Percentiles rank a stretch among this genome's conserved stretches.
Conservation (phyloP, 2,329 filamentous ascomycete genomes). For the Fusarium subglutinans region DNA sequence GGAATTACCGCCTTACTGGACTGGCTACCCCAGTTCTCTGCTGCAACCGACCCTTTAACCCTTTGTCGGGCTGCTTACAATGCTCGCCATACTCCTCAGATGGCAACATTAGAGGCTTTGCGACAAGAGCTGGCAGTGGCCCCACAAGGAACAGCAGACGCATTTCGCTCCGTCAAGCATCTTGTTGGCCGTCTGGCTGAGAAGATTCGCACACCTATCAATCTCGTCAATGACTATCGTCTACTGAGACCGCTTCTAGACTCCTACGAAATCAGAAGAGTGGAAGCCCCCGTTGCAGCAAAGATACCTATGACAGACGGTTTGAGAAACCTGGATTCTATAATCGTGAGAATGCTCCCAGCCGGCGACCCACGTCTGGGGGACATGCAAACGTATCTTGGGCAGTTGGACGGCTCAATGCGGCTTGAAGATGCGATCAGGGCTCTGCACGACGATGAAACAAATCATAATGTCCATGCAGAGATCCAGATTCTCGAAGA, state of each 20-base stretch:
- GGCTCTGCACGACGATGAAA: constrained; percentile 7
- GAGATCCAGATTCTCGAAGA: constrained; percentile 52
- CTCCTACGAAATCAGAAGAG: constrained; percentile 39
- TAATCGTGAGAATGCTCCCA: constrained; percentile 47
- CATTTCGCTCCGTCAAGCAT: constrained; percentile 50
- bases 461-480: constrained; percentile 36
- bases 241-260: constrained; percentile 47
- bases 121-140: constrained; percentile 6
- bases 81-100: constrained; percentile 24
- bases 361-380: constrained; percentile 1
- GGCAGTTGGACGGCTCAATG: neutral
- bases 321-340: constrained; percentile 43
- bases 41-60: neutral
- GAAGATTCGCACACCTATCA: constrained; percentile 50
- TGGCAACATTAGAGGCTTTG: constrained; percentile 16
- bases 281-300: constrained; percentile 23
- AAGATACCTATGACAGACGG: constrained; percentile 39
- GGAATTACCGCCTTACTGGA: neutral
- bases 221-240: constrained; percentile 49
- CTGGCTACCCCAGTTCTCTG: constrained; percentile 23
- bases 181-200: constrained; percentile 56
- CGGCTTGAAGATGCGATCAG: constrained; percentile 6
- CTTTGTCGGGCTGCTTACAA: constrained; percentile 23
- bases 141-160: neutral
- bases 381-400: neutral